phyloP scores from a whole-genome alignment of 2,329 filamentous ascomycete genomes.

The Colletotrichum phormii region DNA sequence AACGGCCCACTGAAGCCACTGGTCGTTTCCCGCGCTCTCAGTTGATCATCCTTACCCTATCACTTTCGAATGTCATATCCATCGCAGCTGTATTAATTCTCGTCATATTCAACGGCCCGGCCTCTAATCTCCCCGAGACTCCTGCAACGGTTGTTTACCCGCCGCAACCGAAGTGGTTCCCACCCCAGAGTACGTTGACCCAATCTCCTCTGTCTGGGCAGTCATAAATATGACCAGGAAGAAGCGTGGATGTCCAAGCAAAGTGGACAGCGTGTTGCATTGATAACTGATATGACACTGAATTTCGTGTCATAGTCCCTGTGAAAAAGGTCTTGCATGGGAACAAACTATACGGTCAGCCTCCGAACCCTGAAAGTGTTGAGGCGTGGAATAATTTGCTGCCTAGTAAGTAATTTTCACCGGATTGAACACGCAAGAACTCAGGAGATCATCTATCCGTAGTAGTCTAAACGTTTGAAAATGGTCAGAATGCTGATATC shows the following conservation, averaged over 20 bases:
- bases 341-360: neutral
- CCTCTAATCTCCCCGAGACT: neutral
- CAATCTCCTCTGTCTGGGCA: neutral
- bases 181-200: neutral
- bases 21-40: neutral
- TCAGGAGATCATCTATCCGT: too few species aligned
- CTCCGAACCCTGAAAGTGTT: too few species aligned
- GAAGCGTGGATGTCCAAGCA: too few species aligned
- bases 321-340: neutral
- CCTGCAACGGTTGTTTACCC: neutral
- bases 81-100: neutral
- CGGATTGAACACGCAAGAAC: too few species aligned
- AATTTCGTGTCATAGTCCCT: neutral
- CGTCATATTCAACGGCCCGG: neutral
- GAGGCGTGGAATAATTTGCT: neutral
- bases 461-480: too few species aligned
- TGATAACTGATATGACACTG: too few species aligned
- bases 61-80: neutral
- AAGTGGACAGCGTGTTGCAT: too few species aligned
- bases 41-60: neutral
- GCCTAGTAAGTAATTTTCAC: neutral
- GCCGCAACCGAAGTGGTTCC: neutral
- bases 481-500: neutral
- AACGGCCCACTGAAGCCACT: neutral
- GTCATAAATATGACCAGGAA: neutral